phyloP scores from a whole-genome alignment of 306 rosid species.

The Fragaria vesca region DNA sequence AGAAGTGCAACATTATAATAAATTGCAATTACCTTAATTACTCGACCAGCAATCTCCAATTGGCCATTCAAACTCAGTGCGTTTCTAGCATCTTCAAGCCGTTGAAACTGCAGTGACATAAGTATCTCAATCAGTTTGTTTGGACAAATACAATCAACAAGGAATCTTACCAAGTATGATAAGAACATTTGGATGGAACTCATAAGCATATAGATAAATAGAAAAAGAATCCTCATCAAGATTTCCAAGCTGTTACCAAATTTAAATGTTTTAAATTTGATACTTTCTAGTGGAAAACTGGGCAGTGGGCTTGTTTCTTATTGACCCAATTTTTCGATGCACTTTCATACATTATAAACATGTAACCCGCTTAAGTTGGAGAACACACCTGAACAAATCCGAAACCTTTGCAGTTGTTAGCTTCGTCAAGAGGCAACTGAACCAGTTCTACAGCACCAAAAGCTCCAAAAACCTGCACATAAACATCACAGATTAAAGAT shows the following conservation, averaged over 20 bases:
- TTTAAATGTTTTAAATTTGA: neutral
- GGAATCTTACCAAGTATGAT: conserved; percentile 24
- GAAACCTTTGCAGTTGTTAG: conserved; percentile 89
- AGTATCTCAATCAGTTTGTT: conserved; percentile 29
- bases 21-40: conserved; percentile 62
- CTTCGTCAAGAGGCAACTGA: conserved; percentile 89
- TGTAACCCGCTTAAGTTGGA: neutral
- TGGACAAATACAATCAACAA: conserved; percentile 20
- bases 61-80: conserved; percentile 88
- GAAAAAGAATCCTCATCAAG: neutral
- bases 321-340: neutral
- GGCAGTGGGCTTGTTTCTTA: neutral
- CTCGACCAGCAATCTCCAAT: conserved; percentile 85
- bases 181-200: conserved; percentile 18
- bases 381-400: conserved; percentile 89
- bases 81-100: conserved; percentile 94
- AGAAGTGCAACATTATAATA: conserved; percentile 2
- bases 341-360: neutral
- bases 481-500: conserved; percentile 17
- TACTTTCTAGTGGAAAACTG: neutral
- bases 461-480: conserved; percentile 86
- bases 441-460: conserved; percentile 95
- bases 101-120: conserved; percentile 61
- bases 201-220: neutral
- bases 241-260: neutral